These are phyloP conservation scores for Sphaerulina vaccinii DNA, from an alignment of 2,329 filamentous ascomycete species.

Conservation along the genomic window DNA sequence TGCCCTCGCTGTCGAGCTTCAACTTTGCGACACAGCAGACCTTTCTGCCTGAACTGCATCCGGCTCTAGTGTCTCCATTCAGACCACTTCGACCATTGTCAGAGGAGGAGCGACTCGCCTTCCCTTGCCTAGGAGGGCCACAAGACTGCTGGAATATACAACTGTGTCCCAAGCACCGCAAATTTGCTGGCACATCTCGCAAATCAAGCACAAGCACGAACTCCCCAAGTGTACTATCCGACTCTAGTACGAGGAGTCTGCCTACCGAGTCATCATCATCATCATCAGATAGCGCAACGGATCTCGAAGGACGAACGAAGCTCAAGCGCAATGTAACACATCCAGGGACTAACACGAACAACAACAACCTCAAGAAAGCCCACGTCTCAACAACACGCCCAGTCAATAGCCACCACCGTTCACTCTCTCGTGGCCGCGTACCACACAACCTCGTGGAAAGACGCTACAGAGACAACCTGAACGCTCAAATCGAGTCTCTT, in stretches of 20 bases:
- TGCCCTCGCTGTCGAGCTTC: slow-evolving; percentile 11
- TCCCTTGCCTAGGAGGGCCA: slow-evolving; percentile 19
- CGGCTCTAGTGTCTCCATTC: slow-evolving; percentile 25
- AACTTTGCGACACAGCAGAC: slow-evolving; percentile 11
- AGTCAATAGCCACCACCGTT: slow-evolving; percentile 7
- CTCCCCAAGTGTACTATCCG: too few species aligned
- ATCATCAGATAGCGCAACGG: background rate
- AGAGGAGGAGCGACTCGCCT: slow-evolving; percentile 22
- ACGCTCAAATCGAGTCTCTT: slow-evolving; percentile 47
- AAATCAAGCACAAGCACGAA: background rate
- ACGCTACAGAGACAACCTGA: slow-evolving; percentile 49
- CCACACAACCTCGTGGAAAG: slow-evolving; percentile 48
- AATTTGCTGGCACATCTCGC: slow-evolving; percentile 5
- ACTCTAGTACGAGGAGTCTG: slow-evolving; percentile 15
- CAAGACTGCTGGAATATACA: slow-evolving; percentile 24
- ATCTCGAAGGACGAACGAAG: slow-evolving; percentile 14
- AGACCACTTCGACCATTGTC: slow-evolving; percentile 15
- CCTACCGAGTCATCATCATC: too few species aligned
- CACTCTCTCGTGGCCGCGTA: slow-evolving; percentile 20
- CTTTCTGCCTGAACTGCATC: slow-evolving; percentile 19
- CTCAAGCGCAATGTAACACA: slow-evolving; percentile 22
- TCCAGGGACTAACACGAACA: slow-evolving; percentile 1
- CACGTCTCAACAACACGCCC: slow-evolving; percentile 2
- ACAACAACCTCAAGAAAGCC: background rate
- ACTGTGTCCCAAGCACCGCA: slow-evolving; percentile 23